These are phyloP conservation scores for Begonia fuchsioides DNA, from an alignment of 306 rosid genomes.

Conservation along the genomic window DNA sequence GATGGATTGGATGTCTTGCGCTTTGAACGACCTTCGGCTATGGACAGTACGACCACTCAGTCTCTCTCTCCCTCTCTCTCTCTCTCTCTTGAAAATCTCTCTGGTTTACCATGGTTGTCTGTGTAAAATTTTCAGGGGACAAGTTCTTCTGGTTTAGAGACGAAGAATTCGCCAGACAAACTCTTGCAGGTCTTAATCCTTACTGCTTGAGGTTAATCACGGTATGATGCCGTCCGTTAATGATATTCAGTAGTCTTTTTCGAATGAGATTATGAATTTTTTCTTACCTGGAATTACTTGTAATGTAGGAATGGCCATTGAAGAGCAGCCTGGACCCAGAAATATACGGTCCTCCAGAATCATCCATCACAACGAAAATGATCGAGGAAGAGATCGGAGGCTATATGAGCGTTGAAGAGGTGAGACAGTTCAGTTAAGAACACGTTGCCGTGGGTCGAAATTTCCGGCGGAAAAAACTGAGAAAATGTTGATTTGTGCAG, in stretches of 20 bases:
- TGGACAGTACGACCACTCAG: slow-evolving; percentile 9
- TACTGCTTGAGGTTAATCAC: slow-evolving; percentile 9
- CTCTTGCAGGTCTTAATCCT: slow-evolving; percentile 37
- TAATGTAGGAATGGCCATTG: slow-evolving; percentile 74
- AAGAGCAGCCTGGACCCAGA: slow-evolving; percentile 61
- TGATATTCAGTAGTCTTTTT: too few species aligned
- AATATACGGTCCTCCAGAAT: slow-evolving; percentile 54
- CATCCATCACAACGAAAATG: slow-evolving; percentile 43
- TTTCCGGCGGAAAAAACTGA: too few species aligned
- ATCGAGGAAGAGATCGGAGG: slow-evolving; percentile 48
- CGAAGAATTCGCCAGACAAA: slow-evolving; percentile 34
- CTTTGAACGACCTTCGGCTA: slow-evolving; percentile 22
- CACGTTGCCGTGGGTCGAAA: too few species aligned
- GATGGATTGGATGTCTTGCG: slow-evolving; percentile 14
- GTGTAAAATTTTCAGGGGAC: slow-evolving; percentile 10
- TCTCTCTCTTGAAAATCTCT: neutral
- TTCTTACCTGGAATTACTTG: too few species aligned
- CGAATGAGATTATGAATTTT: neutral
- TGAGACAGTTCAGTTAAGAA: neutral
- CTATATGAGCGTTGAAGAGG: slow-evolving; percentile 33
- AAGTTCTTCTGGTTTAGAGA: slow-evolving; percentile 29
- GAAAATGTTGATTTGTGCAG: slow-evolving; percentile 10
- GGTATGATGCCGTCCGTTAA: too few species aligned
- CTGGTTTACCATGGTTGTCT: too few species aligned
- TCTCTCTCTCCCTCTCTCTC: too few species aligned